A percentile compares a stretch with the other conserved stretches of the same genome.
These are phyloP conservation scores for Arctium lappa DNA, from an alignment of 129 eudicot species.

Conservation along the genomic window DNA sequence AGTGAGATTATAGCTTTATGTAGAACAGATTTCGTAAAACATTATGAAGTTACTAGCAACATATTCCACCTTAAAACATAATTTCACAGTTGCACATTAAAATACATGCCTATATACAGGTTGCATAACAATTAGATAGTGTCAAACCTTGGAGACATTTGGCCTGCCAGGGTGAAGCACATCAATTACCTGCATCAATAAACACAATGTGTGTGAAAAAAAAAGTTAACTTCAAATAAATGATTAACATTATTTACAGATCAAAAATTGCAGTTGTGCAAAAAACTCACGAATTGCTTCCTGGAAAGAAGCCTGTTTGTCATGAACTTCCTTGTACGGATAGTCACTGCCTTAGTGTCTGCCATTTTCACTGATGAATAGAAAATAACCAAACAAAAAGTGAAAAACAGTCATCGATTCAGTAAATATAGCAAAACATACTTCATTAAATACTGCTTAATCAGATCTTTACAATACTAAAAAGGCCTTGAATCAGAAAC, in stretches of 20 bases:
- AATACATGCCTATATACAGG: background rate
- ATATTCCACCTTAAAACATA: background rate
- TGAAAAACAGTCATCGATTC: background rate
- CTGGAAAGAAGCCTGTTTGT: slow-evolving; percentile 77
- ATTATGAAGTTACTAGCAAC: too few species aligned
- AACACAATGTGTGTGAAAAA: background rate
- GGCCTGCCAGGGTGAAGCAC: slow-evolving; percentile 83
- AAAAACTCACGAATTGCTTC: slow-evolving; percentile 66
- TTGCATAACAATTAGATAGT: background rate
- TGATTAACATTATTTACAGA: background rate
- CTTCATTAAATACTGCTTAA: background rate
- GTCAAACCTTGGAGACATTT: slow-evolving; percentile 72
- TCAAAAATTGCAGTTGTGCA: background rate
- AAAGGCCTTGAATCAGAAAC: background rate
- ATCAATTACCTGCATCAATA: slow-evolving; percentile 53
- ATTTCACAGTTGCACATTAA: background rate
- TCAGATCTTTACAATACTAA: background rate
- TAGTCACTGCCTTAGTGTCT: slow-evolving; percentile 73
- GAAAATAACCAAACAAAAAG: background rate
- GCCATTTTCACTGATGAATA: slow-evolving; percentile 45
- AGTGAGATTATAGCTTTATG: too few species aligned
- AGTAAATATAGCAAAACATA: background rate
- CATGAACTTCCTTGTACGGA: slow-evolving; percentile 83
- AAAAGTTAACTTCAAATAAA: background rate
- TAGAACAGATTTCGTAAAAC: too few species aligned